These are phyloP conservation scores for Pogostemon cablin DNA, from an alignment of 257 asterid species.

Conservation along the genomic window DNA sequence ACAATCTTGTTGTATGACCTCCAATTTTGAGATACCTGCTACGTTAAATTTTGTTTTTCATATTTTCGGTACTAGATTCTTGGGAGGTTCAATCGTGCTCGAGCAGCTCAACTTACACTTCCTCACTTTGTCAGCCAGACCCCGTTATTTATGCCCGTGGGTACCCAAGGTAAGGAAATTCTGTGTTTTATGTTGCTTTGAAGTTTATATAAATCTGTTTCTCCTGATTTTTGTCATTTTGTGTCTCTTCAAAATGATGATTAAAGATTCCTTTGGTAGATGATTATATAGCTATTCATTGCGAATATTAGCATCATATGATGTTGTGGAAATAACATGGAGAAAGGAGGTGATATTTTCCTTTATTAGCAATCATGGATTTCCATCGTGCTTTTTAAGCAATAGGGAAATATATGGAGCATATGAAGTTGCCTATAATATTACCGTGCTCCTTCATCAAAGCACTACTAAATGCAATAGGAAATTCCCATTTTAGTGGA, in stretches of 20 bases:
- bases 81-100: constrained; percentile 95
- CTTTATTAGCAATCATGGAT: background rate
- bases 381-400: background rate
- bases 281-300: constrained; percentile 2
- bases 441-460: background rate
- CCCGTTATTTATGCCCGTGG: constrained; percentile 97
- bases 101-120: constrained; percentile 86
- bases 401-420: background rate
- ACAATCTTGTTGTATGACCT: constrained; percentile 5
- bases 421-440: background rate
- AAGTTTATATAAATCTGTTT: background rate
- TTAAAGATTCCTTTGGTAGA: constrained; percentile 1
- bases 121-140: constrained; percentile 89
- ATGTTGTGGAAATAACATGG: background rate
- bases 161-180: constrained; percentile 82
- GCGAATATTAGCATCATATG: background rate
- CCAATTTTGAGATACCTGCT: background rate
- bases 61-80: constrained; percentile 59
- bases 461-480: background rate
- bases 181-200: constrained; percentile 15
- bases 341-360: background rate
- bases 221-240: background rate
- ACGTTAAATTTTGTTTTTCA: background rate
- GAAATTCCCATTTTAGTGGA: background rate
- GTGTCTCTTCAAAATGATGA: background rate